Base-by-base conservation (phyloP, 2,329 filamentous ascomycete species). In the Penicillium sp. region DNA sequence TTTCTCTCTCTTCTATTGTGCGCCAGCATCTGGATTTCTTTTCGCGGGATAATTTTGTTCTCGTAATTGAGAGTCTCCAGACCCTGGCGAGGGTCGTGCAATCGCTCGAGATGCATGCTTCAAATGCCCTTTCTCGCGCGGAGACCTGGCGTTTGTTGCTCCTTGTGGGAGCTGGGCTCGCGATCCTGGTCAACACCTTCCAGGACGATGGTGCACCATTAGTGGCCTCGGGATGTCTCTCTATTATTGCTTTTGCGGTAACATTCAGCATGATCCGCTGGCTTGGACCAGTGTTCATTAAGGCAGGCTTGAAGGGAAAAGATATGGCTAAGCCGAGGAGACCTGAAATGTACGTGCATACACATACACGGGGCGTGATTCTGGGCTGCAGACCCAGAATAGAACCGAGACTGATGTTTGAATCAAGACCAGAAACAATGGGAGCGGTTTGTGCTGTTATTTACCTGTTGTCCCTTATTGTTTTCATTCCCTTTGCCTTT, bases 401-500 rank as follows among this genome's bases (percentile, higher is more conserved):
- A 19, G 36, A 49, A 23, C 34, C 39, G 29, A 49, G 18, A 36
- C 56, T 64, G 26, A 65, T 49, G 26, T 28, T 48, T 48, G 11
- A 13, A 24, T 40, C 23, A 59, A 88, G 86, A 66, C 94, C 94
- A 19, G 94, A 99, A 75, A 93, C 90, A 63, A 97, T 99, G 92
- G 94, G 94, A 26, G 91, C 91, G 54, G 84, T 99, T 23, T 95
- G 91, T 70, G 94, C 93, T 8, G 85, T 94, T 62, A 92, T 97
- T 23, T 97, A 97, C 75, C 82, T 99, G 39, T 82, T 99, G 61
- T 84, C 87, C 46, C 83, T 97, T 62, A 95, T 97, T 63, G 79
- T 91, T 59, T 99, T 99, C 73, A 92, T 97, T 54, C 94, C 94
- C 0, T 96, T 97, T 75, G 90, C 92, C 1, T 97, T 99, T 74